Conservation (phyloP, 2,329 filamentous ascomycete genomes). For the Sporothrix variecibatus region DNA sequence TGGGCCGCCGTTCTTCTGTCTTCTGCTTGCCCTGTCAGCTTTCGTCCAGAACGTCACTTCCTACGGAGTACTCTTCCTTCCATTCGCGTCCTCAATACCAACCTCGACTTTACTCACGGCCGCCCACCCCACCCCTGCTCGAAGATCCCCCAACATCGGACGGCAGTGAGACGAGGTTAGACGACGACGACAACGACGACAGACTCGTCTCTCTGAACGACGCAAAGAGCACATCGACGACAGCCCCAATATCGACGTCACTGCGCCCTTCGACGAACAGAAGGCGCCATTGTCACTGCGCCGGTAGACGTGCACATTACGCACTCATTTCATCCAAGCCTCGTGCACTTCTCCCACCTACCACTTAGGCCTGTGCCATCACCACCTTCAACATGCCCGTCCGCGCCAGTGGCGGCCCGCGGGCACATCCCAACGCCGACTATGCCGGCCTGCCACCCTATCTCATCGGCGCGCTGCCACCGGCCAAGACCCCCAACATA, state of each 20-base stretch:
- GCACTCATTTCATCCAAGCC: too few species aligned
- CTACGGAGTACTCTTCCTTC: background rate
- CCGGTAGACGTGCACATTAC: background rate
- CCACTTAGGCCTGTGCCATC: background rate
- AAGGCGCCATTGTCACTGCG: too few species aligned
- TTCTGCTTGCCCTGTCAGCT: background rate
- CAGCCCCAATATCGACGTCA: background rate
- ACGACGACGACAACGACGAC: background rate
- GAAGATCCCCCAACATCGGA: background rate
- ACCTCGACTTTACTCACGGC: background rate
- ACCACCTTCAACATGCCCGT: background rate
- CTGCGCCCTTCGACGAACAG: background rate
- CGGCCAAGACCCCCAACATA: background rate
- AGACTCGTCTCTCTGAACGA: background rate
- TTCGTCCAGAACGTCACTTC: background rate
- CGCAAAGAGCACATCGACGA: background rate
- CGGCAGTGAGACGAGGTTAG: background rate
- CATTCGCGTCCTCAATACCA: background rate
- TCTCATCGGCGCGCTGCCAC: background rate
- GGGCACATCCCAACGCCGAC: conserved; percentile 16
- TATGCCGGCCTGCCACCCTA: background rate
- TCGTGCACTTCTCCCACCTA: background rate
- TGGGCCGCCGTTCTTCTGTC: too few species aligned
- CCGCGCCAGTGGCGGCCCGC: background rate
- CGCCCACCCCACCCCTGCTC: background rate